Evolutionary conservation across 805 yeast genomes (phyloP), one percentile per base, ranked within the genome.

Genomic region (Wickerhamiella sorbophila): DNA sequence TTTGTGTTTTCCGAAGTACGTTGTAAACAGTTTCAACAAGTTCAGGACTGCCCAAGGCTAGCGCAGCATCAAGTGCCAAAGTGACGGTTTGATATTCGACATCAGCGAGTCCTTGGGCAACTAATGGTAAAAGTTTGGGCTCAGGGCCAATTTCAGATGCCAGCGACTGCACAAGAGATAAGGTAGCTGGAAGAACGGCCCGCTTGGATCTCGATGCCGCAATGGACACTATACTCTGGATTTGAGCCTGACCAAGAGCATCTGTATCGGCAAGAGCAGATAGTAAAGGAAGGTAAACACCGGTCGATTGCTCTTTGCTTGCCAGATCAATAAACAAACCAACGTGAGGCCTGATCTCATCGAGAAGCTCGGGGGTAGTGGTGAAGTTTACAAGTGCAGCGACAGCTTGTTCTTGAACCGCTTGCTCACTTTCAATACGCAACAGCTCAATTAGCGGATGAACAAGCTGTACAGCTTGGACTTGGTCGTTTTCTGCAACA

Each of bases 401-500:
- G 3, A 73, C 44, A 1, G 62, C 56, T 31, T 54, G 54, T 14
- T 37, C 43, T 38, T 74, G 62, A 4, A 75, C 56, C 1, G 52
- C 50, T 4, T 65, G 63, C 31, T 75, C 48, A 2, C 78, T 58
- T 15, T 60, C 61, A 29, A 78, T 54, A 58, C 12, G 71, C 43
- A 0, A 66, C 52, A 15, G 65, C 56, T 24, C 21, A 16, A 21
- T 26, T 9, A 24, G 15, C 8, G 29, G 12, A 6, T 6, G 29
- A 12, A 24, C 29, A 8, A 24, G 29, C 10, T 6, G 29, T 12
- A 24, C 6, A 24, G 33, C 33, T 9, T 31, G 18, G 18, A n/a
- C 8, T 16, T 31, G 15, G n/a, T 31, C 33, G 33, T 31, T 5
- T 31, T 31, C 15, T 5, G n/a, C 33, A 16, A 14, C 33, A 9